Evolutionary conservation across 1,139 yeast species (phyloP).

Genomic region (Suhomyces bolitotheri): DNA sequence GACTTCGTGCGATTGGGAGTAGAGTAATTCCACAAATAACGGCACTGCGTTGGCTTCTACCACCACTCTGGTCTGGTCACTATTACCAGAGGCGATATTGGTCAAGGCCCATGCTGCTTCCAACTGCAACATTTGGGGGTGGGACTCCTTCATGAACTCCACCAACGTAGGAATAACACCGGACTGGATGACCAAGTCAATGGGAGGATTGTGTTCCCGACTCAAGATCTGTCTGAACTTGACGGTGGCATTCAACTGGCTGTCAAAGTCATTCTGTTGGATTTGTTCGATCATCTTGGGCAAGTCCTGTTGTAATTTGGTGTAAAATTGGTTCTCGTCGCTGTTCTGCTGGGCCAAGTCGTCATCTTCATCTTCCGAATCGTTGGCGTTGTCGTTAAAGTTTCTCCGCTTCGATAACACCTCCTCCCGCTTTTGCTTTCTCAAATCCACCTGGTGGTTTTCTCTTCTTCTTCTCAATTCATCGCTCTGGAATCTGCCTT

Average conservation of each 20-base stretch:
- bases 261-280: constrained; percentile 73
- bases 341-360: constrained; percentile 43
- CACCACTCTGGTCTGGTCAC: constrained; percentile 86
- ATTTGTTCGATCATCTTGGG: constrained; percentile 86
- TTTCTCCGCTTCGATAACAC: constrained; percentile 91
- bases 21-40: constrained; percentile 75
- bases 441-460: constrained; percentile 92
- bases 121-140: constrained; percentile 85
- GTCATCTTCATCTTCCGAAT: constrained; percentile 49
- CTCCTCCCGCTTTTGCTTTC: constrained; percentile 97
- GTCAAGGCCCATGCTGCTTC: constrained; percentile 99
- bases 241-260: constrained; percentile 84
- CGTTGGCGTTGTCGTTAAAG: constrained; percentile 44
- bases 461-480: constrained; percentile 98
- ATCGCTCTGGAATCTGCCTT: constrained; percentile 91
- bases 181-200: constrained; percentile 85
- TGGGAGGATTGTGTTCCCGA: constrained; percentile 97
- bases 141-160: constrained; percentile 74
- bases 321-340: constrained; percentile 53
- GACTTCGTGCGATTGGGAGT: constrained; percentile 83
- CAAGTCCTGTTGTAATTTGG: constrained; percentile 68
- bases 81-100: constrained; percentile 93
- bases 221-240: constrained; percentile 91
- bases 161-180: constrained; percentile 94
- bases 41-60: constrained; percentile 96